phyloP scores from a whole-genome alignment of 495 filamentous ascomycete species.

The Neurospora africana region DNA sequence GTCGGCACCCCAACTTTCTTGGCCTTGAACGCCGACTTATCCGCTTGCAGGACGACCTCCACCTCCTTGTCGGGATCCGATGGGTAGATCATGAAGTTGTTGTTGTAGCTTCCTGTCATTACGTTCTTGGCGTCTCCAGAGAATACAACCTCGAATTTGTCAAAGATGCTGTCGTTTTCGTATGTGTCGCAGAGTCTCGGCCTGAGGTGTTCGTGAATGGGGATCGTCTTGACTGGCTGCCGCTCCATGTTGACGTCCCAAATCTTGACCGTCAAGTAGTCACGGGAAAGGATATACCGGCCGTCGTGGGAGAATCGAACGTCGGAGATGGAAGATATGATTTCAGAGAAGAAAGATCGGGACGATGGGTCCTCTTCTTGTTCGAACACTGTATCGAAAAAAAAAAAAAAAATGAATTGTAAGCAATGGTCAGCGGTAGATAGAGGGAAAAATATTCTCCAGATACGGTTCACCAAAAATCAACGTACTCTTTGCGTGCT shows the following conservation, averaged over 20 bases:
- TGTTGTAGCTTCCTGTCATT: conserved; percentile 99
- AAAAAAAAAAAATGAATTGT: conserved; percentile 4
- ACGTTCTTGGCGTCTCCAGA: conserved; percentile 97
- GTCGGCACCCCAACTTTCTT: conserved; percentile 99
- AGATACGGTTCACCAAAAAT: not conserved
- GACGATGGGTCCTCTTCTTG: conserved; percentile 98
- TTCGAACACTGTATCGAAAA: conserved; percentile 76
- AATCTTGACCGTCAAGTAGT: conserved; percentile 98
- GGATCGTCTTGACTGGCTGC: conserved; percentile 94
- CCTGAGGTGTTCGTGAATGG: conserved; percentile 93
- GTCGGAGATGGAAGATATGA: conserved; percentile 98
- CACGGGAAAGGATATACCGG: conserved; percentile 91
- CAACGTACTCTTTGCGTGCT: conserved; percentile 81
- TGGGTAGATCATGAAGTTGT: conserved; percentile 99
- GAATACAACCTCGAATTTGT: conserved; percentile 99
- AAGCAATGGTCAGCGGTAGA: not conserved
- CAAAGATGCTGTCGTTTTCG: conserved; percentile 98
- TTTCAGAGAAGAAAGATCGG: conserved; percentile 99
- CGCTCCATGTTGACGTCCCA: conserved; percentile 99
- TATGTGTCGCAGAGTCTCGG: conserved; percentile 96
- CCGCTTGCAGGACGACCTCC: conserved; percentile 92
- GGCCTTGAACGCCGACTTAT: conserved; percentile 98
- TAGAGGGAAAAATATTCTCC: not conserved
- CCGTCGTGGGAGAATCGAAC: conserved; percentile 95
- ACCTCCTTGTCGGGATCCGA: conserved; percentile 92